A percentile compares a stretch with the other conserved stretches of the same genome.
These are phyloP conservation scores for Entonaema liquescens DNA, from an alignment of 495 filamentous ascomycete species.

Conservation along the genomic window DNA sequence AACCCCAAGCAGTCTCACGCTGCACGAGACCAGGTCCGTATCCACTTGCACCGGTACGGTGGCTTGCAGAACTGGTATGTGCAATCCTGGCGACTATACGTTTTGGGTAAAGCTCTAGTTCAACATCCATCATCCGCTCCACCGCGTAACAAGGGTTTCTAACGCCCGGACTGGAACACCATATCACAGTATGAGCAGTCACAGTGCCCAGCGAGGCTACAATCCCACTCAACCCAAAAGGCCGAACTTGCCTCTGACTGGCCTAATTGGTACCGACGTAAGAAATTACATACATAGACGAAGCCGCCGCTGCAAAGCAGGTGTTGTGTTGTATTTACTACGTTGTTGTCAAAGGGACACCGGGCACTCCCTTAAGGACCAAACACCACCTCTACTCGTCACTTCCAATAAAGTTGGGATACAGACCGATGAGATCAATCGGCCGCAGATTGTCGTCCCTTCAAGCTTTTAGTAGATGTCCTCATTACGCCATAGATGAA, in stretches of 20 bases:
- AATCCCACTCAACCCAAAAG: constrained; percentile 33
- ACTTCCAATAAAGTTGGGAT: constrained; percentile 9
- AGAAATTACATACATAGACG: constrained; percentile 12
- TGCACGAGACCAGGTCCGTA: constrained; percentile 38
- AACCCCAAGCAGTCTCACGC: constrained; percentile 42
- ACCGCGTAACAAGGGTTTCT: constrained; percentile 21
- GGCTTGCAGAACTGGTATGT: constrained; percentile 43
- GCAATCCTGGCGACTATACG: constrained; percentile 36
- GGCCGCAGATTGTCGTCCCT: neutral
- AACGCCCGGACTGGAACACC: constrained; percentile 34
- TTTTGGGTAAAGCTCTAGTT: constrained; percentile 32
- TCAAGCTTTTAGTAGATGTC: constrained; percentile 1
- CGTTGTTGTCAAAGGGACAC: constrained; percentile 34
- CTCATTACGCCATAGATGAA: neutral
- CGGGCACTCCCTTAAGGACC: neutral
- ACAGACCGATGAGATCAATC: constrained; percentile 5
- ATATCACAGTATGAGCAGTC: constrained; percentile 35
- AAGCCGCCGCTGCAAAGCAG: constrained; percentile 24
- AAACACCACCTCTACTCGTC: neutral
- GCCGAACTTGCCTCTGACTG: constrained; percentile 33
- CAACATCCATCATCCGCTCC: constrained; percentile 32
- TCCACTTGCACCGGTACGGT: constrained; percentile 41
- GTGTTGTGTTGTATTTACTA: constrained; percentile 18
- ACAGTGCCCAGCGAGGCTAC: constrained; percentile 36
- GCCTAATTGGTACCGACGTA: constrained; percentile 20